Conservation (phyloP, 2,329 filamentous ascomycete genomes). For the Aspergillus texensis region DNA sequence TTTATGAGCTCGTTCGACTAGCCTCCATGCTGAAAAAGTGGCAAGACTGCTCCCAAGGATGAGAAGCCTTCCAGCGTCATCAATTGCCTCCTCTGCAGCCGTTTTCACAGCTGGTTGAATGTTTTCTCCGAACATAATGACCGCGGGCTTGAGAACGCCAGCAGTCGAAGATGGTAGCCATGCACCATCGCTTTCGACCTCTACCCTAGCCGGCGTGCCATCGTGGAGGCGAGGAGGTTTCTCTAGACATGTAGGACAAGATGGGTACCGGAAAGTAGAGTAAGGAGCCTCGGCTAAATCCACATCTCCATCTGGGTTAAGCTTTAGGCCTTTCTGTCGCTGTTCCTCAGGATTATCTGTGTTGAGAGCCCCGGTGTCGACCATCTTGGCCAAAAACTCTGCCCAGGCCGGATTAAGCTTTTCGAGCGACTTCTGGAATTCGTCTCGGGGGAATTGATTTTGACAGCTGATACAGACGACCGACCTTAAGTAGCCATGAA, state of each 20-base stretch:
- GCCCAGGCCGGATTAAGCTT: slow-evolving; percentile 85
- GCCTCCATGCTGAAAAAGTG: slow-evolving; percentile 91
- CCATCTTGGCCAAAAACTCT: slow-evolving; percentile 70
- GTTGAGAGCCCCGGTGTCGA: slow-evolving; percentile 73
- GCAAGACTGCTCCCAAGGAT: slow-evolving; percentile 88
- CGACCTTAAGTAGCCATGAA: slow-evolving; percentile 87
- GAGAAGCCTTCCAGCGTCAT: slow-evolving; percentile 73
- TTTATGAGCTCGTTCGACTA: slow-evolving; percentile 82
- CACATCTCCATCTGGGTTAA: slow-evolving; percentile 94
- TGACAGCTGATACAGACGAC: slow-evolving; percentile 80
- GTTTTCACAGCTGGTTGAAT: slow-evolving; percentile 71
- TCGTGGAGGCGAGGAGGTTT: slow-evolving; percentile 61
- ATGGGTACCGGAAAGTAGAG: slow-evolving; percentile 84
- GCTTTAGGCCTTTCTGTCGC: slow-evolving; percentile 69
- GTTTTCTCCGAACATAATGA: slow-evolving; percentile 95
- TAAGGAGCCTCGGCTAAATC: slow-evolving; percentile 87
- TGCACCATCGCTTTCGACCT: slow-evolving; percentile 78
- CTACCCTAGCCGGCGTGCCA: slow-evolving; percentile 60
- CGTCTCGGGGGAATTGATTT: slow-evolving; percentile 68
- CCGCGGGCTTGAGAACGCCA: slow-evolving; percentile 87
- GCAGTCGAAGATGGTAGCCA: slow-evolving; percentile 68
- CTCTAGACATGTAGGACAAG: slow-evolving; percentile 78
- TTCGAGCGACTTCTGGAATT: slow-evolving; percentile 76
- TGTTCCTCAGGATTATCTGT: slow-evolving; percentile 75
- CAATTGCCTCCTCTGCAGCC: slow-evolving; percentile 77